Percentiles rank a stretch among this genome's conserved stretches.
These are phyloP conservation scores for Zygoascus meyerae DNA, from an alignment of 1,139 yeast species.

Conservation along the genomic window DNA sequence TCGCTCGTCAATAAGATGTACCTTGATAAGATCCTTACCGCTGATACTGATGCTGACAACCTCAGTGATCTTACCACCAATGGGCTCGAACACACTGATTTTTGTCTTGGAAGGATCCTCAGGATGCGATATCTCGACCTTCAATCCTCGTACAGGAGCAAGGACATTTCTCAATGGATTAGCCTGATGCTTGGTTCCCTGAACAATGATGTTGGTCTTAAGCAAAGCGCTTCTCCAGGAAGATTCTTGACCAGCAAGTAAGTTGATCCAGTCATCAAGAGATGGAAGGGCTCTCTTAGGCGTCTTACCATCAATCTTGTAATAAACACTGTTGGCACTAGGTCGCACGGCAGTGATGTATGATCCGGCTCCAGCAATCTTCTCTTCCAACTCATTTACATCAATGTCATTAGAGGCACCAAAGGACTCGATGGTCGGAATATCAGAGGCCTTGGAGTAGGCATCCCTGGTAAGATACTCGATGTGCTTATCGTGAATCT, in stretches of 20 bases:
- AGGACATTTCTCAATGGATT: conserved; percentile 79
- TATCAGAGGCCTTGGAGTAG: conserved; percentile 46
- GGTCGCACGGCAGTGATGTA: conserved; percentile 31
- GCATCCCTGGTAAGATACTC: conserved; percentile 59
- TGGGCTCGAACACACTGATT: conserved; percentile 60
- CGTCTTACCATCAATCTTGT: conserved; percentile 48
- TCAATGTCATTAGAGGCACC: conserved; percentile 49
- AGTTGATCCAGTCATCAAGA: conserved; percentile 59
- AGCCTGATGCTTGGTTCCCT: conserved; percentile 69
- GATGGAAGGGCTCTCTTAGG: conserved; percentile 32
- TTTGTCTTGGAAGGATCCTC: conserved; percentile 50
- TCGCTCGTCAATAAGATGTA: conserved; percentile 82
- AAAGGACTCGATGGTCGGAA: conserved; percentile 87
- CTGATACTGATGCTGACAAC: conserved; percentile 56
- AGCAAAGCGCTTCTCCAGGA: conserved; percentile 93
- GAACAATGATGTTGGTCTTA: conserved; percentile 73
- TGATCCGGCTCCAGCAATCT: conserved; percentile 23
- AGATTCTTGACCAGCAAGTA: conserved; percentile 71
- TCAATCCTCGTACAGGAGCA: conserved; percentile 61
- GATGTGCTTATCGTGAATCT: conserved; percentile 87
- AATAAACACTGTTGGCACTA: conserved; percentile 39
- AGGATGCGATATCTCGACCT: conserved; percentile 56
- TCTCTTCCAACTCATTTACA: conserved; percentile 35
- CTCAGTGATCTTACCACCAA: conserved; percentile 65
- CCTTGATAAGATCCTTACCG: conserved; percentile 49